Percentiles rank a stretch among this genome's conserved stretches.
Conservation (phyloP, 1,139 yeast species). For the Saccharomycopsis hybrid region DNA sequence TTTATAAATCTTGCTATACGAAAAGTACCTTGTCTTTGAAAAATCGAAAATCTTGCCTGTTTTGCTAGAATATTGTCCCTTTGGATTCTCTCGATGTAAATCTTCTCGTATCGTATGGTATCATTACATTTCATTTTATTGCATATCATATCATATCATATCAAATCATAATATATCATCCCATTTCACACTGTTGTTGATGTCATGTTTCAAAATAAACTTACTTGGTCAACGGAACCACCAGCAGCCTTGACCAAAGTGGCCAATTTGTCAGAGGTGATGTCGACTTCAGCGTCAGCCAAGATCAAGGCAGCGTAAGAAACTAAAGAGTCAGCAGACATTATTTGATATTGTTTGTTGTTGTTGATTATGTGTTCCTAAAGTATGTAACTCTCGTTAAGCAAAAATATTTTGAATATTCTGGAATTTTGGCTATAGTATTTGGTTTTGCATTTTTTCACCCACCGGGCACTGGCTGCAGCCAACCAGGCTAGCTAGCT, state of each 20-base stretch:
- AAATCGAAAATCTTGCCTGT: no score
- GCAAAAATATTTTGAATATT: not conserved
- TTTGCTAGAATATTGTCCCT: no score
- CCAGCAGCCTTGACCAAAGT: conserved; percentile 66
- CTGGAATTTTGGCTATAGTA: not conserved
- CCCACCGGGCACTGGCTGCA: no score
- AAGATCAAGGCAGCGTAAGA: conserved; percentile 86
- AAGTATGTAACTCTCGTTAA: not conserved
- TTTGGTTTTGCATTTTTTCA: no score
- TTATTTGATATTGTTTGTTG: conserved; percentile 28
- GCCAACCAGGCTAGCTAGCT: no score
- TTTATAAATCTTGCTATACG: no score
- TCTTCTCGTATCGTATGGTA: no score
- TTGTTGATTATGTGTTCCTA: conserved; percentile 10
- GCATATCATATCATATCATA: no score
- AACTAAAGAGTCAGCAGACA: conserved; percentile 71
- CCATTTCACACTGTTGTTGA: not conserved
- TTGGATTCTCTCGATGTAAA: no score
- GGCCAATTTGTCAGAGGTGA: conserved; percentile 69
- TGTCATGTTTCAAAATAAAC: conserved; percentile 6
- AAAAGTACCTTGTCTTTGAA: no score
- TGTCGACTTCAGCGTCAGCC: conserved; percentile 78
- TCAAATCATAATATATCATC: no score
- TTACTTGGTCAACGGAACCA: conserved; percentile 49
- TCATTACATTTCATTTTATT: no score